Evolutionary conservation across 2,329 filamentous ascomycete species (phyloP), one percentile per base, ranked within the genome.

Genomic region (Stagonosporopsis chrysanthemi): DNA sequence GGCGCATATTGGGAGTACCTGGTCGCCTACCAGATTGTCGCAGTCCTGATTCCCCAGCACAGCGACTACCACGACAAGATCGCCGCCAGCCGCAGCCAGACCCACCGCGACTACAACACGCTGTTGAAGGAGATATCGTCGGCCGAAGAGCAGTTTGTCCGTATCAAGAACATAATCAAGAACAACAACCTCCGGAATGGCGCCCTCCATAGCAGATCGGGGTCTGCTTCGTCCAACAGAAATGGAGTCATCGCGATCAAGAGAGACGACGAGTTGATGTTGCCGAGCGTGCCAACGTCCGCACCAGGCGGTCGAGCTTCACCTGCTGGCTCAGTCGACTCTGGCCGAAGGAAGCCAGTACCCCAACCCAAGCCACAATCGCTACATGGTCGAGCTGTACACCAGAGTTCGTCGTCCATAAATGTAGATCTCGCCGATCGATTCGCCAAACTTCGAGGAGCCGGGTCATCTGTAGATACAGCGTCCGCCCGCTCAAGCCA

Each of bases 1-100:
- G 70, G 76, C 87, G 93, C 93, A 3, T 89, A 96, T 52, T 86
- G 90, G 63, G 90, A 96, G 60, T 98, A 94, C 71, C 84, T 98
- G 56, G 86, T 89, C 61, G 91, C 93, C 11, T 92, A 85, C 58
- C 88, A 92, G 55, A 89, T 97, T 52, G 85, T 90, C 14, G 83
- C 92, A 47, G 88, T 94, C 53, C 80, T 88, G 39, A 88, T 98
- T 24, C 90, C 91, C 2, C 83, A 82, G 33, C 92, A 96, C 73
- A 86, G 84, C 54, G 90, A 94, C 60, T 96, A 87, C 74, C 67
- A 72, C 43, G 84, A 86, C 26, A 81, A 84, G 48, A 79, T 92
- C 56, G 84, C 86, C 65, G 77, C 77, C 35, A 85, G 87, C 61
- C 79, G 79, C 49, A 77, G 76, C 45, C 77, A 75, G 62, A 81